Evolutionary conservation across 2,329 filamentous ascomycete genomes (phyloP).

Genomic region (Pseudogymnoascus sp.): DNA sequence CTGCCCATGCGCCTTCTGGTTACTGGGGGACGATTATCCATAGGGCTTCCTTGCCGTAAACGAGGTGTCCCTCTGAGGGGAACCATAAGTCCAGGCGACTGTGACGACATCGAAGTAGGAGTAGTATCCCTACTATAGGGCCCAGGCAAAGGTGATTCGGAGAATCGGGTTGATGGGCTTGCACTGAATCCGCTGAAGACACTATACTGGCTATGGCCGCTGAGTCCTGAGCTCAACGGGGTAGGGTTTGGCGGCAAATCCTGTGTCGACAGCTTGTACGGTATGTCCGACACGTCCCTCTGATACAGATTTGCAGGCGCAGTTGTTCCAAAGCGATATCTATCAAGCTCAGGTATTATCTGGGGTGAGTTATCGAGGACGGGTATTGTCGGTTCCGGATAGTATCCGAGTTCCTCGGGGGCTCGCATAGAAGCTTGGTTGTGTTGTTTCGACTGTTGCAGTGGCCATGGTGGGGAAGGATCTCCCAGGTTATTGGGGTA

Average conservation of each 20-base stretch:
- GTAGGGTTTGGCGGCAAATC: constrained; percentile 57
- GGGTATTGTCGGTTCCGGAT: constrained; percentile 18
- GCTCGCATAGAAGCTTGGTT: not conserved
- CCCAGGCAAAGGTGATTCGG: constrained; percentile 60
- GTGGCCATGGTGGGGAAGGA: constrained; percentile 12
- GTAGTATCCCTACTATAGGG: constrained; percentile 71
- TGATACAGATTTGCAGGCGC: constrained; percentile 28
- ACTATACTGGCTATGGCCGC: constrained; percentile 29
- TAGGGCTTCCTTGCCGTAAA: constrained; percentile 48
- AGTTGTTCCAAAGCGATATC: constrained; percentile 45
- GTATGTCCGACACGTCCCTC: constrained; percentile 38
- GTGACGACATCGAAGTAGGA: constrained; percentile 69
- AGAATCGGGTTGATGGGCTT: constrained; percentile 69
- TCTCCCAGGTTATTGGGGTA: constrained; percentile 14
- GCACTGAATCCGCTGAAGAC: constrained; percentile 49
- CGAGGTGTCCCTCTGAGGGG: constrained; percentile 31
- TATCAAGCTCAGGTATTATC: constrained; percentile 48
- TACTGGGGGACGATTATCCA: constrained; percentile 52
- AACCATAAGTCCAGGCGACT: constrained; percentile 57
- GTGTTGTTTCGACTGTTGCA: not conserved
- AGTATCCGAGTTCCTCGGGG: not conserved
- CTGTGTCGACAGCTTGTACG: constrained; percentile 53
- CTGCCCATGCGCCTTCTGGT: constrained; percentile 51
- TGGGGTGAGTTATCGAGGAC: constrained; percentile 33
- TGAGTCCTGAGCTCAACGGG: constrained; percentile 53